These are phyloP conservation scores for Aspergillus texensis DNA, from an alignment of 2,329 filamentous ascomycete genomes.

Conservation along the genomic window DNA sequence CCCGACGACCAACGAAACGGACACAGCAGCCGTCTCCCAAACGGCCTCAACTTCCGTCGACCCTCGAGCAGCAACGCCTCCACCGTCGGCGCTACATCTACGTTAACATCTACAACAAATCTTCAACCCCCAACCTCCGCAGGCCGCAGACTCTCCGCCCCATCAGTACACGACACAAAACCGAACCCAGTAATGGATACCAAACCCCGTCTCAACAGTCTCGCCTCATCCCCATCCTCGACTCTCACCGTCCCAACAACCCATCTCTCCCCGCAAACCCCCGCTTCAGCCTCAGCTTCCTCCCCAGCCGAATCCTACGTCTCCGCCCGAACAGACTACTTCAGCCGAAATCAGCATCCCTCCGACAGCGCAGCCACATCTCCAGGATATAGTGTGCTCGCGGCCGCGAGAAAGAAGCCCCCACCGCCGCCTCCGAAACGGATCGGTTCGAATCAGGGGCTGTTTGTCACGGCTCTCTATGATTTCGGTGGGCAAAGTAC, in stretches of 20 bases:
- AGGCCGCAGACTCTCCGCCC: constrained; percentile 21
- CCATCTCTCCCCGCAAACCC: constrained; percentile 13
- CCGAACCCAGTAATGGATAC: constrained; percentile 31
- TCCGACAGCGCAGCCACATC: constrained; percentile 44
- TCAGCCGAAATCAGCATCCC: constrained; percentile 38
- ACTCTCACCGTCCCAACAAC: constrained; percentile 8
- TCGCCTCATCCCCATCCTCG: constrained; percentile 19
- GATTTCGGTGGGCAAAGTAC: constrained; percentile 70
- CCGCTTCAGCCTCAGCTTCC: constrained; percentile 26
- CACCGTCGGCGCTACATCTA: not conserved
- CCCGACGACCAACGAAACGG: constrained; percentile 29
- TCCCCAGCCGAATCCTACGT: constrained; percentile 43
- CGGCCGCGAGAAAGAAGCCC: constrained; percentile 69
- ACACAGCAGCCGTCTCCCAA: constrained; percentile 45
- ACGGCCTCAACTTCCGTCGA: constrained; percentile 33
- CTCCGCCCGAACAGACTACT: constrained; percentile 44
- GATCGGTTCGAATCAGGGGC: constrained; percentile 53
- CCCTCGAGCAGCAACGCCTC: constrained; percentile 35
- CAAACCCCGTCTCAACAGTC: constrained; percentile 29
- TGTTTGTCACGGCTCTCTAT: constrained; percentile 72
- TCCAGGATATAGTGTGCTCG: constrained; percentile 38
- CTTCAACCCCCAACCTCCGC: constrained; percentile 17
- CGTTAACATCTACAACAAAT: not conserved
- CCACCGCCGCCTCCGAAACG: constrained; percentile 75
- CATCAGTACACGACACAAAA: constrained; percentile 17